These are phyloP conservation scores for Tricholomella constricta DNA, from an alignment of 768 basidiomycete species.

Conservation along the genomic window DNA sequence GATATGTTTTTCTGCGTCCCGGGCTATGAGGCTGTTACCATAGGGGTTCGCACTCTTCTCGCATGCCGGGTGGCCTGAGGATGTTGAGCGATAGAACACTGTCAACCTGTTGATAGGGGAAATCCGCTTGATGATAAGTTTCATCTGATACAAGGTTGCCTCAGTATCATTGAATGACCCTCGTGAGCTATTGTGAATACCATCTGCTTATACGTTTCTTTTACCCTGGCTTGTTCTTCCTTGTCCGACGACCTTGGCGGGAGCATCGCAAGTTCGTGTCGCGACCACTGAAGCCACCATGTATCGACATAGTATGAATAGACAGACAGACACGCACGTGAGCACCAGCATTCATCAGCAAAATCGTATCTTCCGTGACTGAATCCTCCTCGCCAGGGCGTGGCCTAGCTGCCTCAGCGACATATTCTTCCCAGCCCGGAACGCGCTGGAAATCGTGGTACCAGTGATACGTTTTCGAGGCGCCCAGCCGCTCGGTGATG, in stretches of 20 bases:
- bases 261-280: slow-evolving; percentile 29
- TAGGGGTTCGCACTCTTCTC: slow-evolving; percentile 22
- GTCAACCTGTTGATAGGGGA: slow-evolving; percentile 20
- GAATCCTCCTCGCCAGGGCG: slow-evolving; percentile 23
- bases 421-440: slow-evolving; percentile 27
- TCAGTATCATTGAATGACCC: not conserved
- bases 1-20: slow-evolving; percentile 18
- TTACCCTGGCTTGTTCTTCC: slow-evolving; percentile 28
- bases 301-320: too few species aligned
- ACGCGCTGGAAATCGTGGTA: slow-evolving; percentile 27
- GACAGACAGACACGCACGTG: slow-evolving; percentile 22
- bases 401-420: slow-evolving; percentile 21
- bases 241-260: slow-evolving; percentile 22
- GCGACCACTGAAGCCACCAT: slow-evolving; percentile 35
- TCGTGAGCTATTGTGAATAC: slow-evolving; percentile 4
- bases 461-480: slow-evolving; percentile 25
- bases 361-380: slow-evolving; percentile 29
- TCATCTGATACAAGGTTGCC: slow-evolving; percentile 12
- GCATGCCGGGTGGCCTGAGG: slow-evolving; percentile 27
- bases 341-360: slow-evolving; percentile 30
- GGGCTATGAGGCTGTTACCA: slow-evolving; percentile 15
- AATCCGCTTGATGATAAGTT: slow-evolving; percentile 22
- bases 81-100: slow-evolving; percentile 29
- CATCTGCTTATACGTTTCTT: slow-evolving; percentile 31
- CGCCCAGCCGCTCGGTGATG: slow-evolving; percentile 28